Base-by-base conservation (phyloP, 2,329 filamentous ascomycete genomes). In the Aspergillus niger region DNA sequence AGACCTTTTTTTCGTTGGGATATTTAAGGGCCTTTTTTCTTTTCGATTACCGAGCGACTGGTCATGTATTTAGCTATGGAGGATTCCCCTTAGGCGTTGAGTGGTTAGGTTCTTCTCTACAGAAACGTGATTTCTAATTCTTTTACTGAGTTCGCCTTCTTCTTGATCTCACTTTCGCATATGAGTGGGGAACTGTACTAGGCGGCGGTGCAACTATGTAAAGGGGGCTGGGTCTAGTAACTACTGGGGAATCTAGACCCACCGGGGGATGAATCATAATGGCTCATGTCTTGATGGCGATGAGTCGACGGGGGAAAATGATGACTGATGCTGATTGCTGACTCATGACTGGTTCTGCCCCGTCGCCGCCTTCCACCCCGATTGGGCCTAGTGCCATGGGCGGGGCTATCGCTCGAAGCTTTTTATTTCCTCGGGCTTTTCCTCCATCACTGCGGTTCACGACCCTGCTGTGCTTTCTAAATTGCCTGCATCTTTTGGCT, bases 371-470 rank as follows among this genome's bases (percentile, higher is more conserved):
- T 44, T 32, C 55, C 22, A 39, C 57, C 65, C 58, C 55, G 47
- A 67, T 67, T 49, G 51, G 62, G 63, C 44, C 56, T 68, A 68
- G 65, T 41, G 51, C 60, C 48, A 51, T 36, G 51, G 60, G 52
- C 58, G 58, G 58, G 60, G 41, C 30, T 49, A 32, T 44, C 52
- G 30, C 41, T 54, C 48, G 53, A 50, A 51, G 44, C 54, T 59
- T 50, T 60, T 58, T 55, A 55, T 52, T 61, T 57, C 55, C 55
- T 51, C 41, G 44, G 50, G 49, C 51, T 61, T 61, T 58, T 57
- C 58, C 30, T 57, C 49, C 36, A 49, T 50, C 38, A 30, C 59
- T 44, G 24, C 8, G 20, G 11, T 48, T 41, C 28, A 49, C 22
- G 28, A 32, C 24, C 28, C 22, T 39, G 26, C 32, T 43, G 30